These are phyloP conservation scores for Botrytis cinerea DNA, from an alignment of 2,329 filamentous ascomycete genomes.

Conservation along the genomic window DNA sequence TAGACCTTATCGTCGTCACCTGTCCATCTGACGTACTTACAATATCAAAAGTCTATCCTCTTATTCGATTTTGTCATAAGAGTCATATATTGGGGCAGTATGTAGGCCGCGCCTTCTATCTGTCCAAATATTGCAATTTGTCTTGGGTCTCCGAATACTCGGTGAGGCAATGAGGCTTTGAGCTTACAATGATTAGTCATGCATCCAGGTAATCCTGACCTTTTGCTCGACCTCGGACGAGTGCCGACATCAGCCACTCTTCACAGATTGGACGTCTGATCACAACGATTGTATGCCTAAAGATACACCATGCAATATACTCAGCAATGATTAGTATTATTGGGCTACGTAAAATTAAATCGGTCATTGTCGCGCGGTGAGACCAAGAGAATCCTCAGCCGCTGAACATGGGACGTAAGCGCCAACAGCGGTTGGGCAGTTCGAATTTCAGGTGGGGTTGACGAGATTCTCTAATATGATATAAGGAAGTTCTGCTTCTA, in stretches of 20 bases:
- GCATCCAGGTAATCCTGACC: not conserved
- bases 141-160: not conserved
- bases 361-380: not conserved
- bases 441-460: not conserved
- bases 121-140: not conserved
- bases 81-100: not conserved
- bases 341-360: not conserved
- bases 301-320: not conserved
- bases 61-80: not conserved
- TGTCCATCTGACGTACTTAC: not conserved
- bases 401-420: constrained; percentile 19
- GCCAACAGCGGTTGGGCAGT: constrained; percentile 2
- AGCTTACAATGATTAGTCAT: constrained; percentile 12
- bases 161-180: constrained; percentile 15
- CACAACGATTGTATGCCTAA: not conserved
- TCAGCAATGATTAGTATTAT: not conserved
- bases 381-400: constrained; percentile 13
- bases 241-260: not conserved
- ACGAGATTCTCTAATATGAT: not conserved
- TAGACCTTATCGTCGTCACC: not conserved
- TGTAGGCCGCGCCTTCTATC: not conserved
- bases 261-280: not conserved
- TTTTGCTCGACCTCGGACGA: not conserved
- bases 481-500: constrained; percentile 1
- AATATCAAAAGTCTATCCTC: constrained; percentile 6